These are phyloP conservation scores for Cyberlindnera petersonii DNA, from an alignment of 805 yeast genomes.

Conservation along the genomic window DNA sequence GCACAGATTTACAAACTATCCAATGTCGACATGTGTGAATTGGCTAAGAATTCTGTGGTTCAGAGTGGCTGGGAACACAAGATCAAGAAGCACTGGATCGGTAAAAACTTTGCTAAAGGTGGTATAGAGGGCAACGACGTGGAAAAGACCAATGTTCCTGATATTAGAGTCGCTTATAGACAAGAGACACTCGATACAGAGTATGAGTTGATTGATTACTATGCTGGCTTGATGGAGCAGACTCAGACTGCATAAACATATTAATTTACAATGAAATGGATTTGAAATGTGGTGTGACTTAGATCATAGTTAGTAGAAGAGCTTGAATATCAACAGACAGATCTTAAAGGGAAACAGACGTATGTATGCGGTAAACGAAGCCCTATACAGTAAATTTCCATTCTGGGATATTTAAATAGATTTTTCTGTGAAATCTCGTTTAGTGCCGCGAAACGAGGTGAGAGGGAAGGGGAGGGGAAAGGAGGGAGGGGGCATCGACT, in stretches of 20 bases:
- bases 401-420: too few relatives aligned
- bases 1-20: slow-evolving; percentile 95
- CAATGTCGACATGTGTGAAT: slow-evolving; percentile 94
- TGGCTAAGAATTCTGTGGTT: slow-evolving; percentile 86
- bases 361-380: too few relatives aligned
- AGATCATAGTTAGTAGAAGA: too few relatives aligned
- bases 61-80: slow-evolving; percentile 93
- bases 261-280: neutral
- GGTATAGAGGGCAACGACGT: slow-evolving; percentile 85
- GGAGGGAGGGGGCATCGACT: slow-evolving; percentile 1
- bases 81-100: slow-evolving; percentile 91
- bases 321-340: too few relatives aligned
- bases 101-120: slow-evolving; percentile 50
- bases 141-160: slow-evolving; percentile 93
- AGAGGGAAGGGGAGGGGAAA: too few relatives aligned
- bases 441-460: too few relatives aligned
- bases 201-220: slow-evolving; percentile 61
- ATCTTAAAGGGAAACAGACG: too few relatives aligned
- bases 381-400: too few relatives aligned
- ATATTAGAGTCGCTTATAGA: slow-evolving; percentile 79
- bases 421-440: too few relatives aligned
- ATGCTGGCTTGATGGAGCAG: slow-evolving; percentile 33
- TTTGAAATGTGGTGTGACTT: too few relatives aligned
- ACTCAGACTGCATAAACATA: neutral
- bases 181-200: slow-evolving; percentile 74